Conservation (phyloP, 2,329 filamentous ascomycete species). For the Didymella sp. region DNA sequence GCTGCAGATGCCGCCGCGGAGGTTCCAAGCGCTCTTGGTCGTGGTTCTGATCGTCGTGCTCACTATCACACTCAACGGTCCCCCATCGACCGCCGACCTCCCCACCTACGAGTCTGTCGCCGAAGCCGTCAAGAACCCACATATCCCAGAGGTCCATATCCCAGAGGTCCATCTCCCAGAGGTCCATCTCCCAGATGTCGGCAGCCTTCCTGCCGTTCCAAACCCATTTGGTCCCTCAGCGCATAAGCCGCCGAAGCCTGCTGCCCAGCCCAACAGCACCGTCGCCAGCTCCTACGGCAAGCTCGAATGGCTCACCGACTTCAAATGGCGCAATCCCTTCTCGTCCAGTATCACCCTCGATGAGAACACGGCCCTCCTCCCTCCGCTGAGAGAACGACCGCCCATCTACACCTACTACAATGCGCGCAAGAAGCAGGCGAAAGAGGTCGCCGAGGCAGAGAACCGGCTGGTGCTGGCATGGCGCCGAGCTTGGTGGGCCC, state of each 20-base stretch:
- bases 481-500: constrained; percentile 94
- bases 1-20: constrained; percentile 53
- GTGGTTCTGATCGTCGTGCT: constrained; percentile 42
- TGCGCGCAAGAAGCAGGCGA: constrained; percentile 66
- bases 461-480: constrained; percentile 82
- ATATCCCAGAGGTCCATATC: constrained; percentile 43
- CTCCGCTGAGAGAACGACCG: constrained; percentile 72
- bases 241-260: constrained; percentile 76
- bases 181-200: constrained; percentile 36
- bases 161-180: constrained; percentile 41
- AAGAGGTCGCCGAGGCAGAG: constrained; percentile 73
- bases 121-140: constrained; percentile 51
- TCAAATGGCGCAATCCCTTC: constrained; percentile 90
- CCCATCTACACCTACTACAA: constrained; percentile 94
- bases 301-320: constrained; percentile 85
- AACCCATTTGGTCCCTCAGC: constrained; percentile 70
- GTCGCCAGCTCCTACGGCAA: constrained; percentile 63
- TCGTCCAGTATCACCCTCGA: constrained; percentile 81
- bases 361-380: constrained; percentile 82
- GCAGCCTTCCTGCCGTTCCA: constrained; percentile 37
- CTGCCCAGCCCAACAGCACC: constrained; percentile 79
- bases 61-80: constrained; percentile 49
- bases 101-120: constrained; percentile 46
- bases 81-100: constrained; percentile 44
- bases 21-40: constrained; percentile 55